A percentile compares a stretch with the other conserved stretches of the same genome.
phyloP scores from a whole-genome alignment of 768 basidiomycete genomes.

The Leucogyrophana mollusca region DNA sequence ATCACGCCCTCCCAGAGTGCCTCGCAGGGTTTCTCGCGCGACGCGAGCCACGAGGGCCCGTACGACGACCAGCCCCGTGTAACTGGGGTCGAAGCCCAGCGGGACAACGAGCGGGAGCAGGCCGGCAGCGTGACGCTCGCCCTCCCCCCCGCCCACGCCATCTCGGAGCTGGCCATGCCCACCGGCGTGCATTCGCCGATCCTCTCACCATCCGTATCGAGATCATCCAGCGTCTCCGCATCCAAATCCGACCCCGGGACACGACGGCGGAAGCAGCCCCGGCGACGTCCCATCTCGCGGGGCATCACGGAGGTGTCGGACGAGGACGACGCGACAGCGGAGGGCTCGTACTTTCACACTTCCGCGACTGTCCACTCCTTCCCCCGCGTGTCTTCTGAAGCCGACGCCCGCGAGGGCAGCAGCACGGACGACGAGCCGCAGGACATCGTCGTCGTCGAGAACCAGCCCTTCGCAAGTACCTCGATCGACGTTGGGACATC shows the following conservation, averaged over 20 bases:
- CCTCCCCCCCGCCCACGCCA: slow-evolving; percentile 25
- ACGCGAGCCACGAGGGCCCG: slow-evolving; percentile 7
- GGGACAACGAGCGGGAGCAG: slow-evolving; percentile 11
- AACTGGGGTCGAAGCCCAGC: not conserved
- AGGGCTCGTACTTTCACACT: not conserved
- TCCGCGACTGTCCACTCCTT: not conserved
- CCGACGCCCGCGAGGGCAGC: slow-evolving; percentile 6
- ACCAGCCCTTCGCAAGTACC: slow-evolving; percentile 24
- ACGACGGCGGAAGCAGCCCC: slow-evolving; percentile 3
- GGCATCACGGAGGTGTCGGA: slow-evolving; percentile 23
- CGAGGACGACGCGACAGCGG: slow-evolving; percentile 11
- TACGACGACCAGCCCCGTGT: slow-evolving; percentile 15
- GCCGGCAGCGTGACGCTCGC: slow-evolving; percentile 13
- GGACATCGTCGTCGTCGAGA: slow-evolving; percentile 23
- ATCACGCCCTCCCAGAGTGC: slow-evolving; percentile 77
- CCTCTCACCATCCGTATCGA: slow-evolving; percentile 1
- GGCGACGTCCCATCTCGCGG: slow-evolving; percentile 21
- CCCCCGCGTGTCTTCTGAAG: not conserved
- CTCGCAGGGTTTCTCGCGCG: slow-evolving; percentile 43
- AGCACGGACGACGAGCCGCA: slow-evolving; percentile 16
- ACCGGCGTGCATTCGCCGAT: slow-evolving; percentile 12
- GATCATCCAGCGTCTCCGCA: not conserved
- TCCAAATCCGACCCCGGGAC: not conserved
- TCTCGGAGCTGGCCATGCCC: slow-evolving; percentile 24
- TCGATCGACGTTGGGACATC: too few species aligned